Base-by-base conservation (phyloP, 2,329 filamentous ascomycete species). In the Trichoderma sp. region DNA sequence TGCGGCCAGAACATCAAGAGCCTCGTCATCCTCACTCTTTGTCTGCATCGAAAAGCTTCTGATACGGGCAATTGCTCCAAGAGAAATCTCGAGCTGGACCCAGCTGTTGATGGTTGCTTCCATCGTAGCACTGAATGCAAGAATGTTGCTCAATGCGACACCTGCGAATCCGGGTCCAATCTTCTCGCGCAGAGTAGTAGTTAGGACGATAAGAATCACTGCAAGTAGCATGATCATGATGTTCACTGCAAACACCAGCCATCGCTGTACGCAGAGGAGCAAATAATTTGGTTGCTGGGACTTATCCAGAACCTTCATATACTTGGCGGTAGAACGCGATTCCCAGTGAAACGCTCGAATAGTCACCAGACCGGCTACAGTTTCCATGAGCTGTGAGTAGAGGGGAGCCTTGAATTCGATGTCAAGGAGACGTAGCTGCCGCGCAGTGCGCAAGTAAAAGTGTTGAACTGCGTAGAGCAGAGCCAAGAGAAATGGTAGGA, bases 251-350 rank as follows among this genome's bases (percentile, higher is more conserved):
- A 87, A 74, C 0, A 76, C 81, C 0, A 87, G 77, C 85, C 85
- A 88, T 31, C 82, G 78, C 72, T 88, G 86, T 19, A 87, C 79
- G 16, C 80, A 81, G 59, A 79, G 81, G 7, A 87, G 78, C 0
- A 86, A 78, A 70, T 87, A 88, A 57, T 82, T 84, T 1, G 86
- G 85, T 29, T 79, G 76, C 69, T 87, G 85, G 0, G 84, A 85
- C 14, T 75, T 72, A 70, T 87, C 82, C 1, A 87, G 76, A 0
- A 86, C 76, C 14, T 71, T 70, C 5, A 81, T 73, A 56, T 83
- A 84, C 43, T 79, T 78, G 35, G 79, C 73, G 40, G 79, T 75
- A 63, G 83, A 80, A 2, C 73, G 74, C 1, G 76, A 72, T 55
- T 81, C 75, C 85, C 85, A 87, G 8, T 80, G 79, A 72, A 85